Evolutionary conservation across 257 asterid species (phyloP).

Genomic region (Paulownia fortunei): DNA sequence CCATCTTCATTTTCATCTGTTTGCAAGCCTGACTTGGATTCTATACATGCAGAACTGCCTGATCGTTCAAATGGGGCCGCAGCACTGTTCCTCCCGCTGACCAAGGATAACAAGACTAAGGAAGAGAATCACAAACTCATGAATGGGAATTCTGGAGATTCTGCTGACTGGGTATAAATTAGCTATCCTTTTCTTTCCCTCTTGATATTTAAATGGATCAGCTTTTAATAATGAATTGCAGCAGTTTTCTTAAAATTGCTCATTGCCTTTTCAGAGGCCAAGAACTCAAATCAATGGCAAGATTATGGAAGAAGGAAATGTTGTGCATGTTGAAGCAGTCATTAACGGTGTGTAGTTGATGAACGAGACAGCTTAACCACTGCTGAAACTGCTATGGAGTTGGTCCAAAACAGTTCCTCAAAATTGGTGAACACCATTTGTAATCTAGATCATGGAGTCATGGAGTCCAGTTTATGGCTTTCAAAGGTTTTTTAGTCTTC

Average conservation of each 20-base stretch:
- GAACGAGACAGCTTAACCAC: too few relatives aligned
- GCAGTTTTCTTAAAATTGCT: constrained; percentile 11
- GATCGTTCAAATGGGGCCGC: constrained; percentile 72
- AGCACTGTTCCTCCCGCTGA: constrained; percentile 70
- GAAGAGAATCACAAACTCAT: constrained; percentile 84
- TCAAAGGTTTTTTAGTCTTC: constrained; percentile 20
- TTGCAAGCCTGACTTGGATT: background rate
- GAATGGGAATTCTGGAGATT: constrained; percentile 78
- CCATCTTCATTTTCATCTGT: background rate
- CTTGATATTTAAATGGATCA: background rate
- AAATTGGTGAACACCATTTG: constrained; percentile 34
- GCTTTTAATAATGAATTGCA: background rate
- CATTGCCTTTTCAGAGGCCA: constrained; percentile 61
- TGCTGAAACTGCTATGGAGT: too few relatives aligned
- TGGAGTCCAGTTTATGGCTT: constrained; percentile 33
- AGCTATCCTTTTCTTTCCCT: background rate
- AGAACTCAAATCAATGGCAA: constrained; percentile 94
- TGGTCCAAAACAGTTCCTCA: background rate
- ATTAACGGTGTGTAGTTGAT: constrained; percentile 60
- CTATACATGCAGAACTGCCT: constrained; percentile 64
- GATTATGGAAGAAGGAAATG: constrained; percentile 79
- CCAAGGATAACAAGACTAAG: constrained; percentile 67
- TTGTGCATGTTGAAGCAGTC: constrained; percentile 75
- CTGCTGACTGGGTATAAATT: constrained; percentile 74
- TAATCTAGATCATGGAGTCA: constrained; percentile 41